A percentile compares a stretch with the other conserved stretches of the same genome.
These are phyloP conservation scores for Lasiosphaeria hispida DNA, from an alignment of 495 filamentous ascomycete species.

Conservation along the genomic window DNA sequence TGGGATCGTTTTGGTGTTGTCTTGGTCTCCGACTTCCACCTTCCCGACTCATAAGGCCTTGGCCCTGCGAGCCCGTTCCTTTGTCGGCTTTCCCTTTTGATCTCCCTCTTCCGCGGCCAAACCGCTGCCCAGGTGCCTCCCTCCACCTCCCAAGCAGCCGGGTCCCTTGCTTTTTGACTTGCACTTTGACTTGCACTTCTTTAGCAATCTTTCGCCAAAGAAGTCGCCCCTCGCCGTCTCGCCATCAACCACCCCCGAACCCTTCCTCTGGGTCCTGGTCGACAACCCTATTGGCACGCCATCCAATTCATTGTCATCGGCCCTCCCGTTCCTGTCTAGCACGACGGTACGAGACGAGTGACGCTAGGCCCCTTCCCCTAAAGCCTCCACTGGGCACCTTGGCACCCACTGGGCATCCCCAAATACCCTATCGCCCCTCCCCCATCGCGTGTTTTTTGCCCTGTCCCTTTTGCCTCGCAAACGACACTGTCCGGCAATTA, in stretches of 20 bases:
- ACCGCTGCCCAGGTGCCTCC: not conserved
- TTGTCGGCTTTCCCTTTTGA: slow-evolving; percentile 33
- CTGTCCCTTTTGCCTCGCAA: too few relatives aligned
- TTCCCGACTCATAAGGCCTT: slow-evolving; percentile 18
- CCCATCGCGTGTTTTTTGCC: not conserved
- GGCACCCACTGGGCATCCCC: not conserved
- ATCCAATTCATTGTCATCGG: too few relatives aligned
- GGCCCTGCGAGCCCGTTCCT: slow-evolving; percentile 20
- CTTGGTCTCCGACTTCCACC: not conserved
- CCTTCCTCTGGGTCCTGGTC: not conserved
- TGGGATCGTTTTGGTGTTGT: too few relatives aligned
- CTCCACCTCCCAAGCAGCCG: slow-evolving; percentile 9
- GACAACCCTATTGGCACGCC: too few relatives aligned
- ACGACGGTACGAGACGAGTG: not conserved
- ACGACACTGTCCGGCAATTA: not conserved
- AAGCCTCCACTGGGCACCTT: not conserved
- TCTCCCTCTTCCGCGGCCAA: slow-evolving; percentile 18
- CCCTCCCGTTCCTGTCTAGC: slow-evolving; percentile 2
- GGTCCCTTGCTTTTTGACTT: not conserved
- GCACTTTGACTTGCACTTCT: not conserved
- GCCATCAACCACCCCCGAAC: slow-evolving; percentile 1
- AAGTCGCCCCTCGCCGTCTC: not conserved
- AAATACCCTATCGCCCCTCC: not conserved
- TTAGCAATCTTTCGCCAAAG: not conserved
- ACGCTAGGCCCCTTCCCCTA: not conserved